phyloP scores from a whole-genome alignment of 106 monocot genomes.

The Narthecium ossifragum region DNA sequence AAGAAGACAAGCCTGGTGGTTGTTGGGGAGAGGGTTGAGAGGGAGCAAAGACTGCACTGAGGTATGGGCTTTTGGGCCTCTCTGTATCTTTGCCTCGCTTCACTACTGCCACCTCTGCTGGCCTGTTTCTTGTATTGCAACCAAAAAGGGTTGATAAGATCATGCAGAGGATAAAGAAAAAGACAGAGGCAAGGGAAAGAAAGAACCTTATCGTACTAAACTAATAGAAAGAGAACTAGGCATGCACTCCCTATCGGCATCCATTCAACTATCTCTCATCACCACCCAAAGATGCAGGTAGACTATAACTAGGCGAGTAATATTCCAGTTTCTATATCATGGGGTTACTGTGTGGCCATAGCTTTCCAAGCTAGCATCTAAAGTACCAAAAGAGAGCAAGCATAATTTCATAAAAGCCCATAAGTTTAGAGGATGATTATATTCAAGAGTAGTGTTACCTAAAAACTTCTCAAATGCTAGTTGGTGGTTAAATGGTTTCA shows the following conservation, averaged over 20 bases:
- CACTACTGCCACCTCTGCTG: not conserved
- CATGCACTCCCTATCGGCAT: too few species aligned
- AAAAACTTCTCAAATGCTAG: not conserved
- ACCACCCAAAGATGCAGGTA: not conserved
- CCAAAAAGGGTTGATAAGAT: constrained; percentile 4
- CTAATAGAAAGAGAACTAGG: not conserved
- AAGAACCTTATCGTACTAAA: not conserved
- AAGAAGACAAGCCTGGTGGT: constrained; percentile 11
- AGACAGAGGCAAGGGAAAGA: not conserved
- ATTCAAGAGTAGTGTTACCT: too few species aligned
- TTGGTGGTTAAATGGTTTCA: not conserved
- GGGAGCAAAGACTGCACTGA: constrained; percentile 10
- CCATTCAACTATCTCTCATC: not conserved
- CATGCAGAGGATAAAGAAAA: not conserved
- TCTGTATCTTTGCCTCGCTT: constrained; percentile 2
- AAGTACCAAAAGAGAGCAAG: too few species aligned
- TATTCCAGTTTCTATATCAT: too few species aligned
- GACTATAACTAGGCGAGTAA: too few species aligned
- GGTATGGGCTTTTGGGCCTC: constrained; percentile 16
- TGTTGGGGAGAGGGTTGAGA: not conserved
- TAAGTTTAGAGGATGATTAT: too few species aligned
- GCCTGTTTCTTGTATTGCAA: constrained; percentile 17
- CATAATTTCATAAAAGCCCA: too few species aligned
- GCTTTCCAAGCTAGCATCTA: too few species aligned
- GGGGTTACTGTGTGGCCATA: too few species aligned